Percentiles rank a stretch among this genome's conserved stretches.
Conservation (phyloP, 306 rosid species). For the Adenanthera pavonina region DNA sequence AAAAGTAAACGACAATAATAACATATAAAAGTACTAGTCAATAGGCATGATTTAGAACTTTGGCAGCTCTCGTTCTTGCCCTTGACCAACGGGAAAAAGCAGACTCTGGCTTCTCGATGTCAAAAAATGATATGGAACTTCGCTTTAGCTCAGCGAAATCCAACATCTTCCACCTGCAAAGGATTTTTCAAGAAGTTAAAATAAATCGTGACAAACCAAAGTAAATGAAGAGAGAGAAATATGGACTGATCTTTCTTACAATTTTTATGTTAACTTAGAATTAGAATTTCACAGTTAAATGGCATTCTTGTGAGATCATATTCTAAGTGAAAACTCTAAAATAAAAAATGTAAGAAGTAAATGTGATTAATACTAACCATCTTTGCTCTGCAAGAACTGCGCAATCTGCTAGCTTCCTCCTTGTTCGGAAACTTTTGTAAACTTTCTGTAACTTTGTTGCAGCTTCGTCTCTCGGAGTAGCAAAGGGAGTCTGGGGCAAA, state of each 20-base stretch:
- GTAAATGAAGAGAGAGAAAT: background rate
- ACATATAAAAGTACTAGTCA: background rate
- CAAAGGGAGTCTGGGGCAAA: slow-evolving; percentile 16
- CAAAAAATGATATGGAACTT: slow-evolving; percentile 84
- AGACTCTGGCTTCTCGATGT: slow-evolving; percentile 77
- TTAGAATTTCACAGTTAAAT: background rate
- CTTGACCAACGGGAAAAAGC: slow-evolving; percentile 87
- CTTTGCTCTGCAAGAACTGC: slow-evolving; percentile 84
- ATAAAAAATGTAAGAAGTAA: background rate
- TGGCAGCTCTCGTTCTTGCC: slow-evolving; percentile 86
- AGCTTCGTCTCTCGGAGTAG: slow-evolving; percentile 48
- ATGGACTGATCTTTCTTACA: background rate
- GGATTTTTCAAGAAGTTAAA: slow-evolving; percentile 6
- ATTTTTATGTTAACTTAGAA: background rate
- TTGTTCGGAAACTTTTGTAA: slow-evolving; percentile 83
- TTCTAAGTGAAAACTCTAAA: background rate
- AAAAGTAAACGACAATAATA: slow-evolving; percentile 6
- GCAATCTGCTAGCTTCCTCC: slow-evolving; percentile 84
- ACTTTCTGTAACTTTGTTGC: slow-evolving; percentile 86
- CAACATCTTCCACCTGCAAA: slow-evolving; percentile 81
- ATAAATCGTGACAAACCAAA: background rate
- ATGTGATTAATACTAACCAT: slow-evolving; percentile 56
- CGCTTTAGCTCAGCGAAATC: slow-evolving; percentile 85
- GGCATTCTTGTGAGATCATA: background rate
- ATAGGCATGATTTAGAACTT: slow-evolving; percentile 29